These are phyloP conservation scores for Letharia lupina DNA, from an alignment of 495 filamentous ascomycete species.

Conservation along the genomic window DNA sequence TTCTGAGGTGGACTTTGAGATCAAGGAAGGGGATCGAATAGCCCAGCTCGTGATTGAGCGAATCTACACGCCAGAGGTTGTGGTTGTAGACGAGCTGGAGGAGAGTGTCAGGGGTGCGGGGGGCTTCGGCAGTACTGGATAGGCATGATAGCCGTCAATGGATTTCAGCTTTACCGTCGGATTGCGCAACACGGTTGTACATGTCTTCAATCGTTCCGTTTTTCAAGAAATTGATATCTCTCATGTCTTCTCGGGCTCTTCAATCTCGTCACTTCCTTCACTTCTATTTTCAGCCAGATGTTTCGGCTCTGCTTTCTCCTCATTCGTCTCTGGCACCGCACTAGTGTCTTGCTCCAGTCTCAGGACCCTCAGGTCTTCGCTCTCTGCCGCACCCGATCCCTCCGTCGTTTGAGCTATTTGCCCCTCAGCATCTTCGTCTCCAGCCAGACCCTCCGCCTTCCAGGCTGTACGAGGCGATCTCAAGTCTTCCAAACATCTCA, in stretches of 20 bases:
- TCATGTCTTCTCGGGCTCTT: background rate
- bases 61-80: conserved; percentile 85
- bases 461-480: conserved; percentile 53
- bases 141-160: background rate
- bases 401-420: background rate
- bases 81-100: conserved; percentile 78
- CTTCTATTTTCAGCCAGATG: background rate
- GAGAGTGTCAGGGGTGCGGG: conserved; percentile 75
- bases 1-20: conserved; percentile 67
- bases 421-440: conserved; percentile 13
- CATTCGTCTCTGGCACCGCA: background rate
- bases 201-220: background rate
- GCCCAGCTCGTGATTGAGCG: conserved; percentile 90
- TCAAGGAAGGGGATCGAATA: conserved; percentile 79
- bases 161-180: background rate
- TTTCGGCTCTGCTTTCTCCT: background rate
- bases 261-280: background rate
- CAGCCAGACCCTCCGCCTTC: conserved; percentile 44
- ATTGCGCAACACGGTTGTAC: background rate
- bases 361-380: background rate
- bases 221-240: background rate
- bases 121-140: background rate
- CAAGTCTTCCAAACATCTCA: conserved; percentile 60
- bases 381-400: background rate
- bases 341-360: background rate